These are phyloP conservation scores for Elsinoe australis DNA, from an alignment of 2,329 filamentous ascomycete genomes.

Conservation along the genomic window DNA sequence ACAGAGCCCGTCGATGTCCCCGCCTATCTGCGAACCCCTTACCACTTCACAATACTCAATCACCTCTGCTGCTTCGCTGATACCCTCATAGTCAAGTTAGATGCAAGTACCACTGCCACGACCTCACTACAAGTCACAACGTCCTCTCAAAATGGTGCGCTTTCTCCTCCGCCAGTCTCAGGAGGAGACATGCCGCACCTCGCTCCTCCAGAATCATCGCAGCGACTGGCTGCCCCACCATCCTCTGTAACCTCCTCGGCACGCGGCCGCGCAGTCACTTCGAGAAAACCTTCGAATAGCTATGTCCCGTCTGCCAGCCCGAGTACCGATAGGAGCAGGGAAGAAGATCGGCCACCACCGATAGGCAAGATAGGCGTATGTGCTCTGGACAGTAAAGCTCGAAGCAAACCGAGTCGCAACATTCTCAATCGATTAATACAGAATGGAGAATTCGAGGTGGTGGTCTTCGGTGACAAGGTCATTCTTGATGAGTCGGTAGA, in stretches of 20 bases:
- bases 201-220: slow-evolving; percentile 3
- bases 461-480: slow-evolving; percentile 97
- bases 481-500: slow-evolving; percentile 95
- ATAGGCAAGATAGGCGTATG: slow-evolving; percentile 79
- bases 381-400: slow-evolving; percentile 87
- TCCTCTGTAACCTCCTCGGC: slow-evolving; percentile 14
- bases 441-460: slow-evolving; percentile 88
- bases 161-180: slow-evolving; percentile 31
- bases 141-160: slow-evolving; percentile 37
- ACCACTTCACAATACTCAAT: no score
- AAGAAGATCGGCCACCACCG: slow-evolving; percentile 46
- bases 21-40: no score
- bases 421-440: slow-evolving; percentile 91
- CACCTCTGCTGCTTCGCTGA: no score
- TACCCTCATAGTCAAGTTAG: slow-evolving; percentile 10
- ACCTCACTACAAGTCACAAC: slow-evolving; percentile 39
- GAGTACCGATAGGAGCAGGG: slow-evolving; percentile 59
- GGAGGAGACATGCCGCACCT: slow-evolving; percentile 15
- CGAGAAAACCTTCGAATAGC: slow-evolving; percentile 72
- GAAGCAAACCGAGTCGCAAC: slow-evolving; percentile 93
- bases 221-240: slow-evolving; percentile 1
- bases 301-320: slow-evolving; percentile 75
- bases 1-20: slow-evolving; percentile 5
- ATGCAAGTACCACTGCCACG: slow-evolving; percentile 36
- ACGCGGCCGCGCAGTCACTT: slow-evolving; percentile 46